A percentile compares a stretch with the other conserved stretches of the same genome.
These are phyloP conservation scores for Galium porrigens DNA, from an alignment of 305 asterid species.

Conservation along the genomic window DNA sequence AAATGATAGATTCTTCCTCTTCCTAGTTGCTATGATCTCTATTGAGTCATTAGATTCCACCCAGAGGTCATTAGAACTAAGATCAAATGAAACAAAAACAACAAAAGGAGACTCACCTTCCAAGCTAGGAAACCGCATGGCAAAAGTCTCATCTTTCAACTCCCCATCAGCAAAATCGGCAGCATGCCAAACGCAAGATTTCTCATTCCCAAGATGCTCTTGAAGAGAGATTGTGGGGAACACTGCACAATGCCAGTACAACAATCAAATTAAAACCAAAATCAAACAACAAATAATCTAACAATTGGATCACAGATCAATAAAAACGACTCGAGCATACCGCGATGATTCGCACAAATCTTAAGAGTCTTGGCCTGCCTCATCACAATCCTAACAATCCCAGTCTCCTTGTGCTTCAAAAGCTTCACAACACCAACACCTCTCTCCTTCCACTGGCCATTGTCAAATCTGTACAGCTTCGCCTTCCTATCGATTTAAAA, in stretches of 20 bases:
- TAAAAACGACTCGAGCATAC: constrained; percentile 22
- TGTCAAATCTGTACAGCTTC: constrained; percentile 76
- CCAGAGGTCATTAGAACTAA: neutral
- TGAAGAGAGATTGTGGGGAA: constrained; percentile 47
- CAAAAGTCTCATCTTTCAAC: constrained; percentile 63
- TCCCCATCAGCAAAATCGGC: constrained; percentile 84
- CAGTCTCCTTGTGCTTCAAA: constrained; percentile 56
- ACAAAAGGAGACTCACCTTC: constrained; percentile 41
- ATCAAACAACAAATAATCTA: constrained; percentile 9
- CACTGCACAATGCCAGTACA: constrained; percentile 37
- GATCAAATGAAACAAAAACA: neutral
- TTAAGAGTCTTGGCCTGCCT: constrained; percentile 87
- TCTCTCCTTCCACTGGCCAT: constrained; percentile 90
- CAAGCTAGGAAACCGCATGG: constrained; percentile 56
- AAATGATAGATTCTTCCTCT: neutral
- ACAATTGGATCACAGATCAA: neutral
- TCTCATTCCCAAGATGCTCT: constrained; percentile 87
- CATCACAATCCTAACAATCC: constrained; percentile 80
- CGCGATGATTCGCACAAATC: constrained; percentile 84
- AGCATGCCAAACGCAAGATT: constrained; percentile 95
- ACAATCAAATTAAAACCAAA: constrained; percentile 7
- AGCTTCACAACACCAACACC: constrained; percentile 87
- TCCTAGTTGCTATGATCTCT: neutral
- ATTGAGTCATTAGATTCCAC: neutral
- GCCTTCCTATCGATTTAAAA: constrained; percentile 43